Conservation (phyloP, 1,284 basidiomycete species). For the Apiotrichum akiyoshidainum region DNA sequence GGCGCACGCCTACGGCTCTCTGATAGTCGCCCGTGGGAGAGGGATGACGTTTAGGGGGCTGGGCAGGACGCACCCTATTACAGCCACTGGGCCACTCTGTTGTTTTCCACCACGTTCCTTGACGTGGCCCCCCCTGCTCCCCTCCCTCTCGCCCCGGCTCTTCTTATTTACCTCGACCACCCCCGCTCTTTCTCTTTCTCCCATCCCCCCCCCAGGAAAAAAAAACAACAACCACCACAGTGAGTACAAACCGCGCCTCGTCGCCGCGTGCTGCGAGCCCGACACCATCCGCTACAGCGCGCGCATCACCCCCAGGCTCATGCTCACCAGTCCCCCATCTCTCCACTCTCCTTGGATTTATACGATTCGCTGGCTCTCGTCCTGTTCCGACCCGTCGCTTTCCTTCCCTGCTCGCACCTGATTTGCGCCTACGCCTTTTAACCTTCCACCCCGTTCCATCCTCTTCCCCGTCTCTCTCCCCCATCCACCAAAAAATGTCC, state of each 20-base stretch:
- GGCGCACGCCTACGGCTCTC: too few relatives aligned
- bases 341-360: neutral
- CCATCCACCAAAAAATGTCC: conserved; percentile 32
- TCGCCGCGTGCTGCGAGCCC: too few relatives aligned
- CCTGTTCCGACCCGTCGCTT: neutral
- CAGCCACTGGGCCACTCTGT: neutral
- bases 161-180: conserved; percentile 34
- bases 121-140: neutral
- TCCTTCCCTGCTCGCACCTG: too few relatives aligned
- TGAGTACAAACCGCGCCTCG: too few relatives aligned
- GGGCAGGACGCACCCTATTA: neutral
- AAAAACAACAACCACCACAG: too few relatives aligned
- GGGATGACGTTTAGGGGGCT: too few relatives aligned
- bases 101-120: neutral
- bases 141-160: conserved; percentile 13
- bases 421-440: too few relatives aligned
- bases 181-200: neutral
- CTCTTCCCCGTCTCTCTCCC: neutral
- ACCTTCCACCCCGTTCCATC: neutral
- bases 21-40: too few relatives aligned
- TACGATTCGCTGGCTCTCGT: neutral
- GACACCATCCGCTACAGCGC: too few relatives aligned
- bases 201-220: neutral
- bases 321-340: neutral
- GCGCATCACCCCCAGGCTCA: too few relatives aligned